Base-by-base conservation (phyloP, 164 flowering plant species). In the Liriodendron chinense region DNA sequence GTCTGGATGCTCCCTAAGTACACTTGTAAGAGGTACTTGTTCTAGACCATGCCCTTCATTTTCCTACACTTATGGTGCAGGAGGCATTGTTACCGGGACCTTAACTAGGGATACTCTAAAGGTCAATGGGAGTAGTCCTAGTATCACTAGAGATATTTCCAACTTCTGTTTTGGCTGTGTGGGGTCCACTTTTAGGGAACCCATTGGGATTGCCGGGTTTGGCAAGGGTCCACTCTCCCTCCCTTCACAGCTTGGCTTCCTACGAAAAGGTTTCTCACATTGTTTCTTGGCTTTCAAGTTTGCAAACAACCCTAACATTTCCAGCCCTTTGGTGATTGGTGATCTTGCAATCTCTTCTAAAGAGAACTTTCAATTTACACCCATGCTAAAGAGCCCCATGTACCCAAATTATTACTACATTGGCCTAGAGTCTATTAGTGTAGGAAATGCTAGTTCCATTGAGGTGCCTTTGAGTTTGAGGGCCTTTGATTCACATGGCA, bases 151-250 rank as follows among this genome's bases (percentile, higher is more conserved):
- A 80, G 88, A 84, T 47, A 68, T 88, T 22, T 75, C 88, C 1
- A 80, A 72, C 20, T 91, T 88, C 73, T 72, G 83, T 21, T 91
- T 91, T 82, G 96, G 96, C 4, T 91, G 93, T 76, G 90, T 91
- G 21, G 85, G 85, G 3, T 78, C 89, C 7, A 84, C 93, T n/a
- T 91, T 87, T 74, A 78, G 83, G 49, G 92, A 91, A 73, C 96
- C 96, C 22, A 84, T 91, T 43, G 96, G 96, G 16, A 88, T 91
- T 71, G 92, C 83, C 13, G 93, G 96, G 57, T 91, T 91, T 77
- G 96, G 93, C 6, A 89, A 78, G 78, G 96, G 96, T 2, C 9
- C 79, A 25, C 88, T 91, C 14, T 91, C 96, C 8, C 66, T 91
- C 7, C 93, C 91, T 78, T 88, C 93, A 47, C 96, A 91, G 70